A percentile compares a stretch with the other conserved stretches of the same genome.
These are phyloP conservation scores for Tolypocladium guangdongense DNA, from an alignment of 2,329 filamentous ascomycete species.

Conservation along the genomic window DNA sequence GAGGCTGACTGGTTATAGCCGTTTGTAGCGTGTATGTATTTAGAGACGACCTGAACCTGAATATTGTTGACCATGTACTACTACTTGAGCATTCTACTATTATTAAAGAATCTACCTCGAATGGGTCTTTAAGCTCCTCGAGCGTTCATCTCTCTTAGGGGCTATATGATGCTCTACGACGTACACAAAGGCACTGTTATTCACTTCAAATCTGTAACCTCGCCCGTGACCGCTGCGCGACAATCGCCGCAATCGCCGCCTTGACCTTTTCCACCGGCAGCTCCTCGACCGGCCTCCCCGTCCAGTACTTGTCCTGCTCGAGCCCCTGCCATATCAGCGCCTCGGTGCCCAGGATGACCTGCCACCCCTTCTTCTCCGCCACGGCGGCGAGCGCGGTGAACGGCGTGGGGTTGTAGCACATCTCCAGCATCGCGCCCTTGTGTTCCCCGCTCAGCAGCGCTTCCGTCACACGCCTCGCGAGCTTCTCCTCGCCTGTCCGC, in stretches of 20 bases:
- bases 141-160: no score
- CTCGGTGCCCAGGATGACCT: slow-evolving; percentile 65
- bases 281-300: slow-evolving; percentile 45
- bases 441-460: slow-evolving; percentile 32
- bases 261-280: slow-evolving; percentile 51
- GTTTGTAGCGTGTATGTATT: not conserved
- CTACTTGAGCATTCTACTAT: no score
- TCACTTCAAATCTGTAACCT: slow-evolving; percentile 9
- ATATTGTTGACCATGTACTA: not conserved
- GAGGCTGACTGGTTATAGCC: no score
- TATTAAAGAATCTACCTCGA: no score
- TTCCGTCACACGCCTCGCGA: slow-evolving; percentile 45
- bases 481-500: slow-evolving; percentile 48
- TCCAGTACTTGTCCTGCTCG: slow-evolving; percentile 58
- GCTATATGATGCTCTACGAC: no score
- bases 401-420: slow-evolving; percentile 71
- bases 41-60: not conserved
- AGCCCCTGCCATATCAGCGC: slow-evolving; percentile 68
- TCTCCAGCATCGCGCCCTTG: slow-evolving; percentile 64
- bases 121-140: no score
- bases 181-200: not conserved
- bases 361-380: slow-evolving; percentile 53
- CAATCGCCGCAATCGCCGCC: slow-evolving; percentile 32
- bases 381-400: slow-evolving; percentile 56
- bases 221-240: slow-evolving; percentile 20